phyloP scores from a whole-genome alignment of 371 early-diverging fungal genomes.

The Apophysomyces variabilis region DNA sequence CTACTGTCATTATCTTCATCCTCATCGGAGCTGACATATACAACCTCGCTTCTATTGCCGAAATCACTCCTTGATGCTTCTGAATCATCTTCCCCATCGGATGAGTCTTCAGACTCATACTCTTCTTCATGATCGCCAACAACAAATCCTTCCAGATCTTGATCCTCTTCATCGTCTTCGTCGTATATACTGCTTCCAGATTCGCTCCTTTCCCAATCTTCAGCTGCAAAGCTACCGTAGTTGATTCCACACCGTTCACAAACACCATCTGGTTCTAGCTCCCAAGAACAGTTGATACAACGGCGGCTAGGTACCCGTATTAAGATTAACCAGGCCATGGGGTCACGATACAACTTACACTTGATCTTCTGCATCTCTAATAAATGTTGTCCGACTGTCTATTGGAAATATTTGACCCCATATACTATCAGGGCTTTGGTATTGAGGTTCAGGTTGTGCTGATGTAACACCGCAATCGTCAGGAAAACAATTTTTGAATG shows the following conservation, averaged over 20 bases:
- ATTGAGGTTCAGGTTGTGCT: neutral
- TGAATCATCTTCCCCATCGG: neutral
- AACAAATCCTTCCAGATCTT: constrained; percentile 10
- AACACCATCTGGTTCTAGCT: constrained; percentile 14
- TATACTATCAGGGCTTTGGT: constrained; percentile 7
- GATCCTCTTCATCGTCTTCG: neutral
- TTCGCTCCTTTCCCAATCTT: neutral
- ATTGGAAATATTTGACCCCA: constrained; percentile 8
- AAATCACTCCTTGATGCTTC: neutral
- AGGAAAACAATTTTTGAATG: neutral
- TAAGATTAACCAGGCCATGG: neutral
- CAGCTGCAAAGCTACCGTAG: neutral
- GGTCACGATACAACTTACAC: constrained; percentile 6
- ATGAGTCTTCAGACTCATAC: neutral
- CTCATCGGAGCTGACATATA: neutral
- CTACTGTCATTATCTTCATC: neutral
- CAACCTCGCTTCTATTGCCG: neutral
- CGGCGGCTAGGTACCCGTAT: neutral
- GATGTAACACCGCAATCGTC: neutral
- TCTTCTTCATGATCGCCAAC: constrained; percentile 6
- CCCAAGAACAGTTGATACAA: constrained; percentile 13
- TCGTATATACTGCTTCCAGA: neutral
- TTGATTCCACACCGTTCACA: constrained; percentile 8
- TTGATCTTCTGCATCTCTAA: constrained; percentile 14
- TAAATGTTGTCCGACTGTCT: neutral